These are phyloP conservation scores for Lactifluus volemus DNA, from an alignment of 768 basidiomycete genomes.

Conservation along the genomic window DNA sequence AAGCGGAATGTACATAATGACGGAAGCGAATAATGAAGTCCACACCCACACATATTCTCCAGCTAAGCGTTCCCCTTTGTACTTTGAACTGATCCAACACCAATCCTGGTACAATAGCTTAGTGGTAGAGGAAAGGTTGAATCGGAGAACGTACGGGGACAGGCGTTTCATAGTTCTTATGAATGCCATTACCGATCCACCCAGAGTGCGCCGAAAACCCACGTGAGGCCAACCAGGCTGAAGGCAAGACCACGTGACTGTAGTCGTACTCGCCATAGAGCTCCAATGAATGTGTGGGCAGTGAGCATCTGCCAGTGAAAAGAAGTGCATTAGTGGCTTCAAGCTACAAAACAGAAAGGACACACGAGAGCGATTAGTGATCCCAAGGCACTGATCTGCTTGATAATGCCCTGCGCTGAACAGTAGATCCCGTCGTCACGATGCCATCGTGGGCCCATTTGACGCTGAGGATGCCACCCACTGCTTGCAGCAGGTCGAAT, in stretches of 20 bases:
- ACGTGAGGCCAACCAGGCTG: neutral
- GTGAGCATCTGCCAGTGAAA: constrained; percentile 21
- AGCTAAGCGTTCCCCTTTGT: neutral
- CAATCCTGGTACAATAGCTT: neutral
- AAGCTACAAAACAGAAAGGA: neutral
- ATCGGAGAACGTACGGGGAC: constrained; percentile 24
- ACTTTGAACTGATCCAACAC: neutral
- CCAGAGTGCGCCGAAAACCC: too few species aligned
- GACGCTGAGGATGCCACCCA: constrained; percentile 32
- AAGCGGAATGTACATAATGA: neutral
- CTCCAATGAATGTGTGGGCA: constrained; percentile 32
- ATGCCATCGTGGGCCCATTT: constrained; percentile 26
- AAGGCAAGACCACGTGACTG: constrained; percentile 23
- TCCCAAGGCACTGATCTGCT: constrained; percentile 36
- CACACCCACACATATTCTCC: constrained; percentile 1
- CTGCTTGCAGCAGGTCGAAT: constrained; percentile 32
- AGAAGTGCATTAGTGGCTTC: neutral
- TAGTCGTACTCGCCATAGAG: constrained; percentile 30
- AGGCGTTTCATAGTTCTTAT: constrained; percentile 25
- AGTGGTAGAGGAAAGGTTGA: neutral
- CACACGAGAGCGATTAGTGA: constrained; percentile 35
- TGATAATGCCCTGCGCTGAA: constrained; percentile 32
- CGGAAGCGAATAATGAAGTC: neutral
- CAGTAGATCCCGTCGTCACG: constrained; percentile 30
- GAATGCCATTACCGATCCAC: neutral